These are phyloP conservation scores for Macaranga tanarius DNA, from an alignment of 441 rosid species.

Conservation along the genomic window DNA sequence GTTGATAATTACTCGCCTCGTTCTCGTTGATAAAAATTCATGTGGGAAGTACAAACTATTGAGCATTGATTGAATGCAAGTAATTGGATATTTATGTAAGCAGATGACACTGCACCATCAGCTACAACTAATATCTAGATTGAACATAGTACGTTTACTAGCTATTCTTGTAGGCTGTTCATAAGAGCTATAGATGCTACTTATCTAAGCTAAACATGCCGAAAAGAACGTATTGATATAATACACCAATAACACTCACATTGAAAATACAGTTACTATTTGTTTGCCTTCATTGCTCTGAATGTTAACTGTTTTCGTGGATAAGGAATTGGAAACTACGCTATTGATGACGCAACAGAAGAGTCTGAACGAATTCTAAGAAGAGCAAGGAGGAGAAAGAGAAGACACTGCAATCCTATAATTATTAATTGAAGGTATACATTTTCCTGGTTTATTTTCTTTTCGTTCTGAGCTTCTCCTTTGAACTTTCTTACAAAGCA, in stretches of 20 bases:
- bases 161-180: background rate
- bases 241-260: background rate
- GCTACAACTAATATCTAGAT: background rate
- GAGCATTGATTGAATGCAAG: background rate
- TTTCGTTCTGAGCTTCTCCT: background rate
- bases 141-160: background rate
- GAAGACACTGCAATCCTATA: slow-evolving; percentile 54
- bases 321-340: slow-evolving; percentile 35
- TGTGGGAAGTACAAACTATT: background rate
- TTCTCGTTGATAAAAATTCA: background rate
- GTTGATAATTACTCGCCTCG: background rate
- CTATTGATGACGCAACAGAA: slow-evolving; percentile 51
- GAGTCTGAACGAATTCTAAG: slow-evolving; percentile 66
- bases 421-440: slow-evolving; percentile 62
- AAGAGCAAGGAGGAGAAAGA: slow-evolving; percentile 73
- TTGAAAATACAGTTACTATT: background rate
- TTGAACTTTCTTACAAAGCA: background rate
- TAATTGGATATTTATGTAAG: background rate
- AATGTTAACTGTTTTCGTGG: slow-evolving; percentile 15
- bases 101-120: background rate
- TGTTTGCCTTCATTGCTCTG: background rate
- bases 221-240: background rate
- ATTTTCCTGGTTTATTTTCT: background rate
- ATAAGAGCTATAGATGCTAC: background rate
- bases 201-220: background rate